Evolutionary conservation across 192 early-diverging fungal genomes (phyloP).

Genomic region (Coemansia furcata): DNA sequence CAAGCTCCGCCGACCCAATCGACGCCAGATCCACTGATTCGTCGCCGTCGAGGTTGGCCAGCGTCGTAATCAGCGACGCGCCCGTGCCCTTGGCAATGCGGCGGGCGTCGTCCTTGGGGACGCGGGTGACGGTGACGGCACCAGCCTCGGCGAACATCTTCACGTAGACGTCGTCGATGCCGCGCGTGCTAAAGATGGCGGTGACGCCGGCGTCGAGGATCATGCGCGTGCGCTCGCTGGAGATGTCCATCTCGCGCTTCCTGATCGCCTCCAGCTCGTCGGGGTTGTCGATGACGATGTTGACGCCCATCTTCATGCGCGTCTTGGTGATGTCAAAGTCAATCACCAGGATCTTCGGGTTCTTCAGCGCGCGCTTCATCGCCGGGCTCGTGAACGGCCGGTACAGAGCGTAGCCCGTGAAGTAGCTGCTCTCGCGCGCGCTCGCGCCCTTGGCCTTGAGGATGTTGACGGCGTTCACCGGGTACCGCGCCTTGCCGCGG

Average conservation of each 20-base stretch:
- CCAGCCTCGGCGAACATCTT: constrained; percentile 99
- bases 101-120: constrained; percentile 95
- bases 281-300: constrained; percentile 98
- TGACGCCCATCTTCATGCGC: constrained; percentile 96
- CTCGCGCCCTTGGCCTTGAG: constrained; percentile 96
- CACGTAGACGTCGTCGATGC: constrained; percentile 97
- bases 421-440: constrained; percentile 79
- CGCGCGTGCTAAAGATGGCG: constrained; percentile 97
- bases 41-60: constrained; percentile 97
- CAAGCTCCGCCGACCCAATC: constrained; percentile 92
- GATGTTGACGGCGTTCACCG: constrained; percentile 96
- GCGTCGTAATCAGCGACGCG: constrained; percentile 87
- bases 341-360: constrained; percentile 94
- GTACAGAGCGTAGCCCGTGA: constrained; percentile 96
- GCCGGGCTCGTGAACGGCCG: constrained; percentile 97
- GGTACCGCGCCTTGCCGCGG: constrained; percentile 87
- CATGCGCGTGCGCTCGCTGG: constrained; percentile 92
- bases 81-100: constrained; percentile 98
- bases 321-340: constrained; percentile 99
- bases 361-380: constrained; percentile 82
- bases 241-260: constrained; percentile 90
- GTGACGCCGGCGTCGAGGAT: constrained; percentile 95
- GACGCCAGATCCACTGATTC: constrained; percentile 91
- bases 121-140: constrained; percentile 94
- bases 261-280: constrained; percentile 97